Evolutionary conservation across 805 yeast species (phyloP).

Genomic region (Blastobotrys mokoenaii): DNA sequence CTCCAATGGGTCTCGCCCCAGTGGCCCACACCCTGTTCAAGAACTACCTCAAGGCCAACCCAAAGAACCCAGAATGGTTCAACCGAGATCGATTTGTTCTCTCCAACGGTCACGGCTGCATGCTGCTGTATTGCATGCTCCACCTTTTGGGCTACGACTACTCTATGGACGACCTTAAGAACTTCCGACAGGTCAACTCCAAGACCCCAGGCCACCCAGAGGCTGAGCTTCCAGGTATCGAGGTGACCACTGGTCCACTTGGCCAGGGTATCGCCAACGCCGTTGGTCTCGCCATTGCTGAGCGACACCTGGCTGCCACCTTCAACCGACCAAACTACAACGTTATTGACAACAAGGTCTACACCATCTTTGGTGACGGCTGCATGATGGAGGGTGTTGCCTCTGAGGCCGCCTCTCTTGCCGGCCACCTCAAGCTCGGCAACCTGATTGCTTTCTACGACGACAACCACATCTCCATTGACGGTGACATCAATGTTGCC

Average conservation of each 20-base stretch:
- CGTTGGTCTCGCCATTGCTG: slow-evolving; percentile 94
- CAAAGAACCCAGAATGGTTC: slow-evolving; percentile 85
- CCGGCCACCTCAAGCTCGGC: slow-evolving; percentile 91
- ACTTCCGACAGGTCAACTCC: slow-evolving; percentile 83
- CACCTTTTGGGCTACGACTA: slow-evolving; percentile 79
- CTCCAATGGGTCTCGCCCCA: slow-evolving; percentile 97
- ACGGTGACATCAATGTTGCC: slow-evolving; percentile 82
- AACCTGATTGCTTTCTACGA: slow-evolving; percentile 94
- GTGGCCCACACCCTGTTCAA: slow-evolving; percentile 80
- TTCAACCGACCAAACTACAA: slow-evolving; percentile 81
- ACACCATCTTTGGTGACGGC: slow-evolving; percentile 88
- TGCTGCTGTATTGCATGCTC: slow-evolving; percentile 74
- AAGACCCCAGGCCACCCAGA: slow-evolving; percentile 98
- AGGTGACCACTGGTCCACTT: slow-evolving; percentile 96
- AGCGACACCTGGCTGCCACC: slow-evolving; percentile 82
- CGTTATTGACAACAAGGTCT: slow-evolving; percentile 68
- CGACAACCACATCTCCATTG: slow-evolving; percentile 94
- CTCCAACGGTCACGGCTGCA: slow-evolving; percentile 96
- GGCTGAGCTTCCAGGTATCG: slow-evolving; percentile 82
- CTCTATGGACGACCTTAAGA: slow-evolving; percentile 76
- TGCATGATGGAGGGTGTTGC: slow-evolving; percentile 98
- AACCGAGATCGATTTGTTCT: slow-evolving; percentile 93
- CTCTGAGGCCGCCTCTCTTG: slow-evolving; percentile 87
- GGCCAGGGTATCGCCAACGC: slow-evolving; percentile 98
- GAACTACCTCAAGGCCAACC: slow-evolving; percentile 74